Percentiles rank a stretch among this genome's conserved stretches.
These are phyloP conservation scores for Zoysia matrella DNA, from an alignment of 202 grass and related monocot species.

Conservation along the genomic window DNA sequence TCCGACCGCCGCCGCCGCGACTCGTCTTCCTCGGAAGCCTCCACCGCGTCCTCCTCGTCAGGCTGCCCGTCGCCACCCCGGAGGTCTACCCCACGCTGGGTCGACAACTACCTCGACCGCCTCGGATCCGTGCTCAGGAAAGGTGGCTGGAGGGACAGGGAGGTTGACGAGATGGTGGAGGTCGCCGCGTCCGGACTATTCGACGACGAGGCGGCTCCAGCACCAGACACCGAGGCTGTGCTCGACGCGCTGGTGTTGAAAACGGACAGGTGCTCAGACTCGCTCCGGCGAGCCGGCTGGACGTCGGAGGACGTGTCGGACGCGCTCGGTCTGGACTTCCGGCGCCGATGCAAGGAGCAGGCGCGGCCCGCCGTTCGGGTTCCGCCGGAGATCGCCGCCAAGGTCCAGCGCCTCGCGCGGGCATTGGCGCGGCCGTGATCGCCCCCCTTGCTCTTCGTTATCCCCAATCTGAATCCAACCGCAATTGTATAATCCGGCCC, in stretches of 20 bases:
- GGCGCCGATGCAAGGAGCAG: slow-evolving; percentile 34
- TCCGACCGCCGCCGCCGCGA: slow-evolving; percentile 84
- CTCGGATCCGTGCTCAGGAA: slow-evolving; percentile 75
- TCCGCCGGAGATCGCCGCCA: slow-evolving; percentile 69
- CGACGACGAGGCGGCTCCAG: slow-evolving; percentile 55
- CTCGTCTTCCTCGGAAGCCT: slow-evolving; percentile 86
- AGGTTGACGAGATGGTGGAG: slow-evolving; percentile 80
- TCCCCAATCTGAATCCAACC: slow-evolving; percentile 41
- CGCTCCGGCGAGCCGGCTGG: slow-evolving; percentile 83
- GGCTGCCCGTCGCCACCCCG: slow-evolving; percentile 40
- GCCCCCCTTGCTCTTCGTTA: background rate
- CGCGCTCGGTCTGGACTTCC: slow-evolving; percentile 67
- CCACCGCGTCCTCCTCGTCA: slow-evolving; percentile 52
- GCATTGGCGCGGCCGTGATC: slow-evolving; percentile 43
- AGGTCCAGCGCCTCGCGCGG: slow-evolving; percentile 35
- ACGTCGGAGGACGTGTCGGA: slow-evolving; percentile 91
- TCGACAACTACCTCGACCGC: slow-evolving; percentile 78
- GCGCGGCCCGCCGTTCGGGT: slow-evolving; percentile 45
- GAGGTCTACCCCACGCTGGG: slow-evolving; percentile 64
- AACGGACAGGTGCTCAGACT: slow-evolving; percentile 79
- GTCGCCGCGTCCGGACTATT: slow-evolving; percentile 72
- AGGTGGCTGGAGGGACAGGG: slow-evolving; percentile 89
- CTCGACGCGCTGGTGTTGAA: slow-evolving; percentile 85
- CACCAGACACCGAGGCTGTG: slow-evolving; percentile 53
- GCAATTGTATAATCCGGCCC: slow-evolving; percentile 41